Evolutionary conservation across 805 yeast genomes (phyloP), one percentile per base, ranked within the genome.

Genomic region (Candida jianshihensis): DNA sequence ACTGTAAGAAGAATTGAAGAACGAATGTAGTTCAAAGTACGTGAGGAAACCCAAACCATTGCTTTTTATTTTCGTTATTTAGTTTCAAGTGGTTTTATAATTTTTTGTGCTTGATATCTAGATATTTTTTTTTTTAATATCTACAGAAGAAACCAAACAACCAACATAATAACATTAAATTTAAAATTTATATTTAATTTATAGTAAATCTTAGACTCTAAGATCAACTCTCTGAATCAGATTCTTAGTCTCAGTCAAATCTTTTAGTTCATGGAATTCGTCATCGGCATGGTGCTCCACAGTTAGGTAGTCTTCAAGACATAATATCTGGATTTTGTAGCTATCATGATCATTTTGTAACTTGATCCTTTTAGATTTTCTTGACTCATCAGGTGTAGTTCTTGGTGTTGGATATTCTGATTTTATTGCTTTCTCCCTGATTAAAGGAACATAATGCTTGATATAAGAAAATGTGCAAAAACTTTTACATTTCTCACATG

Each of bases 21-120:
- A 44, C 82, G 68, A 20, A 64, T 37, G 40, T 71, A 75, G 17
- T 69, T 53, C 28, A 75, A 59, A 7, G 73, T 60, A 19, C 62
- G 63, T 5, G 80, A 67, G 4, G 79, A 65, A 35, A 77, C 54
- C 45, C 72, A 63, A 39, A 66, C 74, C 81, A 75, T 75, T 35
- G 24, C 46, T 26, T 14, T 15, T 26, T 12, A 11, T 12, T 10
- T 26, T 4, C n/a, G 6, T 26, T 26, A 14, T 26, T n/a, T 5
- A 14, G 18, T 26, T 26, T 26, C 5, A 6, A 26, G 4, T 12
- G 8, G 29, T 11, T 19, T 31, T 16, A 8, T 14, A 21, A 30
- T 20, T 20, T 12, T 17, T 31, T n/a, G 7, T 17, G 12, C 18
- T 31, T 14, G 16, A 20, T 7, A n/a, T 11, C 5, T 24, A 11